Conservation (phyloP, 139 green algal species). For the Edaphochlamys debaryana region DNA sequence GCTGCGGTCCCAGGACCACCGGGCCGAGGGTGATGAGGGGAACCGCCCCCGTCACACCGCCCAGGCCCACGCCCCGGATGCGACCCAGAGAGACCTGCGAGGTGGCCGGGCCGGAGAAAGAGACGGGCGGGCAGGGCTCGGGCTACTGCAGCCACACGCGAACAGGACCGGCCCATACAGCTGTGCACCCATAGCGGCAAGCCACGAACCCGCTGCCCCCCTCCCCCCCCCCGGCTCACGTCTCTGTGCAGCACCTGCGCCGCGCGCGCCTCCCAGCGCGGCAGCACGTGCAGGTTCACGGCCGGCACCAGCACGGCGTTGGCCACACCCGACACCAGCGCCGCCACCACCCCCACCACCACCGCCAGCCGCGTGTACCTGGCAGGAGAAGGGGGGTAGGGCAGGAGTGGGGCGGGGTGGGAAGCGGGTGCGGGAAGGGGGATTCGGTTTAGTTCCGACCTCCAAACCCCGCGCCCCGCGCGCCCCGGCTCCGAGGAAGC, state of each 20-base stretch:
- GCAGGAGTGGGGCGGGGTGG: background rate
- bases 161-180: too few relatives aligned
- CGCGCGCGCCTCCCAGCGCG: slow-evolving; percentile 16
- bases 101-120: too few relatives aligned
- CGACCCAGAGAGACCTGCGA: slow-evolving; percentile 59
- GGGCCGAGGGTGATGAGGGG: slow-evolving; percentile 70
- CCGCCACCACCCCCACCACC: slow-evolving; percentile 38
- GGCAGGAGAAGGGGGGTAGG: background rate
- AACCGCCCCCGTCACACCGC: slow-evolving; percentile 63
- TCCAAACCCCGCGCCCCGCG: too few relatives aligned
- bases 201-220: background rate
- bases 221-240: slow-evolving; percentile 12
- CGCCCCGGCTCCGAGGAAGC: too few relatives aligned
- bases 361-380: slow-evolving; percentile 42
- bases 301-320: slow-evolving; percentile 52
- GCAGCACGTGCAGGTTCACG: slow-evolving; percentile 47
- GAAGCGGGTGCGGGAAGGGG: background rate
- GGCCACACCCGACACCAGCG: slow-evolving; percentile 44
- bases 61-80: slow-evolving; percentile 57
- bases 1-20: slow-evolving; percentile 46
- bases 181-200: too few relatives aligned
- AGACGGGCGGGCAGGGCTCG: too few relatives aligned
- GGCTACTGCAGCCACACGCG: too few relatives aligned
- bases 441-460: background rate
- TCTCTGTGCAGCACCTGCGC: slow-evolving; percentile 49